These are phyloP conservation scores for Microbotryomycetes sp. DNA, from an alignment of 1,284 basidiomycete species.

Conservation along the genomic window DNA sequence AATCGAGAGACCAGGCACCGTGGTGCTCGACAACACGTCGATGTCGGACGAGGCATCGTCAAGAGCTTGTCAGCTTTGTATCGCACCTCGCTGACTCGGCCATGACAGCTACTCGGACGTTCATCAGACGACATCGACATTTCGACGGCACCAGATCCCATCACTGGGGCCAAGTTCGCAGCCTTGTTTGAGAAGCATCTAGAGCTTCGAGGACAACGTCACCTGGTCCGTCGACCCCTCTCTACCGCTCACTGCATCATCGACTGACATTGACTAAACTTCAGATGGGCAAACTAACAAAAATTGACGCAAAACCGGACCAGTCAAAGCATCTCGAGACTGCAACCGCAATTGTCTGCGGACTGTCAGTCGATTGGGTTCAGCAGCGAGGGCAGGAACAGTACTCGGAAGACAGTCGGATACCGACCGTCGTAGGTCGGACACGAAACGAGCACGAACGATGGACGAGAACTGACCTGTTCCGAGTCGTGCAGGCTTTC, in stretches of 20 bases:
- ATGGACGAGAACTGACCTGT: not conserved
- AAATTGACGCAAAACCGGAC: constrained; percentile 89
- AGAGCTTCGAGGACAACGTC: constrained; percentile 39
- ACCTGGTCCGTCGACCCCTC: constrained; percentile 8
- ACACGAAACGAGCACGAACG: not conserved
- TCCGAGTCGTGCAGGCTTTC: constrained; percentile 60
- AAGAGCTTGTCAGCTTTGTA: too few relatives aligned
- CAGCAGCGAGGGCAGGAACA: constrained; percentile 82
- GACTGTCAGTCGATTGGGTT: constrained; percentile 85
- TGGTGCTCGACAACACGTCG: too few relatives aligned
- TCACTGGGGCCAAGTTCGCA: constrained; percentile 89
- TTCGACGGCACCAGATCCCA: constrained; percentile 60
- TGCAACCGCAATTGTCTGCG: constrained; percentile 77
- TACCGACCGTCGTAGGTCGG: constrained; percentile 69
- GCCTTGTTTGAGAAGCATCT: constrained; percentile 66
- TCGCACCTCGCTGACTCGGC: too few relatives aligned
- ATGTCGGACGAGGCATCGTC: not conserved
- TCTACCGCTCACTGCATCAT: not conserved
- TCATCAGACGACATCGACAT: constrained; percentile 92
- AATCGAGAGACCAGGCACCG: too few relatives aligned
- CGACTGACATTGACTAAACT: not conserved
- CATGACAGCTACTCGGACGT: constrained; percentile 63
- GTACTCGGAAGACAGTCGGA: constrained; percentile 80
- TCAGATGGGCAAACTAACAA: constrained; percentile 47
- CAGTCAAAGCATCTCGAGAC: constrained; percentile 99